Evolutionary conservation across 768 basidiomycete species (phyloP), one percentile per base, ranked within the genome.

Genomic region (Naganishia kalamii): DNA sequence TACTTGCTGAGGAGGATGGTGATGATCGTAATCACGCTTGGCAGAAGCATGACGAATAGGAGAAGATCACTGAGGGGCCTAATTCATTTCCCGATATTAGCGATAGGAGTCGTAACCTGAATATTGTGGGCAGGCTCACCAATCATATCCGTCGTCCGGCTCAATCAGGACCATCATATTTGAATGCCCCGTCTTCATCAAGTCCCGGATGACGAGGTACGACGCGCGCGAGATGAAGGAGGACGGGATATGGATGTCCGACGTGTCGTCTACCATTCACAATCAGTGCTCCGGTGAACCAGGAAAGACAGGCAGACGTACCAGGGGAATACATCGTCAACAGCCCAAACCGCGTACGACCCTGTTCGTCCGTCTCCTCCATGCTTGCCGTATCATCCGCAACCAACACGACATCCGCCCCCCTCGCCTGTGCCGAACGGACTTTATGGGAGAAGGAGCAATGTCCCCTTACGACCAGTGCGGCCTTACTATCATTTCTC

Each of bases 301-400:
- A n/a, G 37, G 15, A 59, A 59, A 59, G 23, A 11, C 52, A 52
- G 30, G 50, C 49, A 73, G 65, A 73, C 83, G 60, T 52, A 89
- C 92, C 88, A 78, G 88, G 89, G 76, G 88, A 89, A 79, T 89
- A 96, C 90, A 96, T 93, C 71, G 88, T 91, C 60, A 92, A 83
- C 67, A 96, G 81, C 29, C 84, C 82, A 73, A 92, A 87, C 37
- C 91, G 70, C 62, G 62, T 67, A 17, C 71, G 60, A 1, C 75
- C 75, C 29, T 72, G 74, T 33, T 69, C 71, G 7, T 75, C 75
- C 7, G 59, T 70, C 68, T 79, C 78, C 17, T 69, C 72, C 37
- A 82, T 83, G 64, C 82, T 72, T 21, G 82, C 84, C 70, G 86
- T 81, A 69, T 86, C 83, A 37, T 93, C 93, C 40, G 93, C 94